A percentile compares a stretch with the other conserved stretches of the same genome.
Conservation (phyloP, 352 stramenopile genomes). For the Phytophthora boehmeriae region DNA sequence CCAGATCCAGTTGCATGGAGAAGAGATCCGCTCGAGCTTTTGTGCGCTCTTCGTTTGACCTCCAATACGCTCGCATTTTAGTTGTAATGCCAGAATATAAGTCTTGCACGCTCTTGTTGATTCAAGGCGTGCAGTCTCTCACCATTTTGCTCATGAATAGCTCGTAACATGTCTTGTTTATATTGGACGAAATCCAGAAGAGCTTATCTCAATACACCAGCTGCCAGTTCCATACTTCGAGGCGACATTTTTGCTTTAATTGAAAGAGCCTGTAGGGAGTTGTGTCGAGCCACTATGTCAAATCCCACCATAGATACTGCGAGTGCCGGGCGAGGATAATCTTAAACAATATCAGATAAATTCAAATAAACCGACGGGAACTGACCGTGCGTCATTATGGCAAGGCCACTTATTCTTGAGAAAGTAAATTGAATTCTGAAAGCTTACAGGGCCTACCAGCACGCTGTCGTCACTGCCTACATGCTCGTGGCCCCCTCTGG, state of each 20-base stretch:
- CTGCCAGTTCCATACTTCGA: not conserved
- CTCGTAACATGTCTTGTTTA: not conserved
- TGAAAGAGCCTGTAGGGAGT: not conserved
- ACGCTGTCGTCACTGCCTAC: no score
- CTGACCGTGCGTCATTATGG: not conserved
- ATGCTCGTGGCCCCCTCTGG: no score
- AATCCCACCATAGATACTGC: not conserved
- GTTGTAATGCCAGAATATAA: not conserved
- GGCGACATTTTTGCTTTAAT: not conserved
- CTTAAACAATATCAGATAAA: not conserved
- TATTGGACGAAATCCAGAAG: not conserved
- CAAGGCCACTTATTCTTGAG: no score
- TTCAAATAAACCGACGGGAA: not conserved
- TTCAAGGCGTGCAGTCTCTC: not conserved
- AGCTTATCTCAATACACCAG: not conserved
- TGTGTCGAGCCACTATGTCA: not conserved
- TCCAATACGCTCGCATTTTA: not conserved
- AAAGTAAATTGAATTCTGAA: no score
- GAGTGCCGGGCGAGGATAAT: not conserved
- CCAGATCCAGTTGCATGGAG: constrained; percentile 1
- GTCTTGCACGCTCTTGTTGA: not conserved
- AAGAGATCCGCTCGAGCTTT: not conserved
- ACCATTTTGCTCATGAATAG: not conserved
- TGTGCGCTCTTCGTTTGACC: constrained; percentile 3
- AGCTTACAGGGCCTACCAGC: no score